Conservation (phyloP, 1,284 basidiomycete species). For the Tausonia pullulans region DNA sequence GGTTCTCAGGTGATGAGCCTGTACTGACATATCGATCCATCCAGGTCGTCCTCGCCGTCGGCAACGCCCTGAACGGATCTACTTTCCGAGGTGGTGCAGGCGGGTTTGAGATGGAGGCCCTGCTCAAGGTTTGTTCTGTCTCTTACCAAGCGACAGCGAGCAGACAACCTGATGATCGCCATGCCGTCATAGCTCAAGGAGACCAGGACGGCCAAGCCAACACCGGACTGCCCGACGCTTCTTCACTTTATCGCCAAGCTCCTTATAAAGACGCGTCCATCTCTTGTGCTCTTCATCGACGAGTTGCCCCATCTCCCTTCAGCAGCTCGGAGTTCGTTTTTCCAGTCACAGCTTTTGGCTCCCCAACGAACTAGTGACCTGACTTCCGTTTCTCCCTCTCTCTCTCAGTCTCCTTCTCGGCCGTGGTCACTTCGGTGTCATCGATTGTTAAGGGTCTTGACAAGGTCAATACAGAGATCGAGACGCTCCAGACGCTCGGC, state of each 20-base stretch:
- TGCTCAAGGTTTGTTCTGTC: constrained; percentile 52
- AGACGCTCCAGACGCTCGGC: constrained; percentile 32
- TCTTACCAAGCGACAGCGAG: neutral
- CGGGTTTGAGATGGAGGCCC: constrained; percentile 70
- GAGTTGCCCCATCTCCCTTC: constrained; percentile 71
- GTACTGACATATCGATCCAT: constrained; percentile 1
- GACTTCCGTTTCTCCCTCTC: neutral
- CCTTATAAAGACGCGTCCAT: constrained; percentile 56
- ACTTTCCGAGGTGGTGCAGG: constrained; percentile 70
- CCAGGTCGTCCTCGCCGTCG: constrained; percentile 59
- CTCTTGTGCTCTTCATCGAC: constrained; percentile 60
- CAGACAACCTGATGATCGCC: constrained; percentile 1
- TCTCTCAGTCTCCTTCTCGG: constrained; percentile 58
- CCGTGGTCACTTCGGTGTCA: constrained; percentile 49
- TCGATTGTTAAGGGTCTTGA: constrained; percentile 47
- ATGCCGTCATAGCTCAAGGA: constrained; percentile 50
- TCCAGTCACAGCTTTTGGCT: neutral
- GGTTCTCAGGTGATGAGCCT: neutral
- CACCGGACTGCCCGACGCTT: constrained; percentile 63
- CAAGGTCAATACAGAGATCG: constrained; percentile 50
- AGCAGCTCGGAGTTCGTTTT: constrained; percentile 56
- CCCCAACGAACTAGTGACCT: constrained; percentile 1
- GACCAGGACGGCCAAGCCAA: constrained; percentile 60
- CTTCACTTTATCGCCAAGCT: constrained; percentile 73
- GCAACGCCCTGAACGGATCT: constrained; percentile 69